Evolutionary conservation across 345 rosid species (phyloP).

Genomic region (Psidium friedrichsthalianum): DNA sequence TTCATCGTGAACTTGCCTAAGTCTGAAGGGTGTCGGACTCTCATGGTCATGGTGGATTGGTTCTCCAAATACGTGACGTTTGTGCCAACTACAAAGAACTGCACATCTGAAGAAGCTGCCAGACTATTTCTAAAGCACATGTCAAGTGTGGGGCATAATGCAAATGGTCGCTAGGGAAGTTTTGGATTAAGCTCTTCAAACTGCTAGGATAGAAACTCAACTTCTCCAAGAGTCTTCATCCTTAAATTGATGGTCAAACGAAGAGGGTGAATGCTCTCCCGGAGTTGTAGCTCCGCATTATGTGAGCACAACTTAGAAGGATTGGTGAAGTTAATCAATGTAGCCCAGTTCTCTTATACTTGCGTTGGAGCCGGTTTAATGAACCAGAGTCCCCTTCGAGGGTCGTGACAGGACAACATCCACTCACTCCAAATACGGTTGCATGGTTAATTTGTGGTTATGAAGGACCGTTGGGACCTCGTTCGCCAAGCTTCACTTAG

Average conservation of each 20-base stretch:
- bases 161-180: background rate
- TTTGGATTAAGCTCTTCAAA: background rate
- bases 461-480: background rate
- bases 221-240: background rate
- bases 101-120: background rate
- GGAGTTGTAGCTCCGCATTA: background rate
- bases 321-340: background rate
- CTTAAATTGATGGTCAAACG: background rate
- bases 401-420: background rate
- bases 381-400: background rate
- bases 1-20: background rate
- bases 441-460: too few relatives aligned
- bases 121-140: background rate
- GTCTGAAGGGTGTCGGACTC: background rate
- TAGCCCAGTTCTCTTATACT: background rate
- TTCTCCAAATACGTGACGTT: background rate
- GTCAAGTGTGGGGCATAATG: background rate
- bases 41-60: background rate
- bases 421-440: background rate
- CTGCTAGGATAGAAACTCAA: background rate
- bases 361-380: too few relatives aligned
- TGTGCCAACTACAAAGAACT: background rate
- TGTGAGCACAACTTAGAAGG: background rate
- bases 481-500: background rate
- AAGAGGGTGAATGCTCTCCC: background rate